These are phyloP conservation scores for Auriscalpium orientale DNA, from an alignment of 768 basidiomycete genomes.

Conservation along the genomic window DNA sequence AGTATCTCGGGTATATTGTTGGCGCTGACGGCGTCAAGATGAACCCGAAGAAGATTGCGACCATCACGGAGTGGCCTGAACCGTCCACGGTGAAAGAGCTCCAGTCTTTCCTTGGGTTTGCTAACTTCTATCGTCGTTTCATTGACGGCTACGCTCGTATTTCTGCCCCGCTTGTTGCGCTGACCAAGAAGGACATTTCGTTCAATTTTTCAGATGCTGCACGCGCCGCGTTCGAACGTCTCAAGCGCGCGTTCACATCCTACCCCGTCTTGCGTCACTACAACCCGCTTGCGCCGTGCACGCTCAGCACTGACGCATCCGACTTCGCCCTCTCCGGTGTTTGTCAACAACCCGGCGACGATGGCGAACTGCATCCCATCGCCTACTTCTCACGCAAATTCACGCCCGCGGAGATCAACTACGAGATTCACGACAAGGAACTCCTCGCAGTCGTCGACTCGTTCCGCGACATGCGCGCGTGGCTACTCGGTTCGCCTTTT, in stretches of 20 bases:
- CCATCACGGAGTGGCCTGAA: constrained; percentile 30
- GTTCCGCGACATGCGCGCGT: constrained; percentile 27
- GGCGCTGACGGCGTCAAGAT: constrained; percentile 23
- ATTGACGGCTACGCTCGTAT: constrained; percentile 25
- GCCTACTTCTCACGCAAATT: constrained; percentile 31
- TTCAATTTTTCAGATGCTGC: constrained; percentile 21
- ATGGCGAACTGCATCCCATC: constrained; percentile 28
- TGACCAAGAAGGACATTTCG: constrained; percentile 20
- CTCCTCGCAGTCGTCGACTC: constrained; percentile 37
- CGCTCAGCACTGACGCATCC: not conserved
- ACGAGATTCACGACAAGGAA: constrained; percentile 40
- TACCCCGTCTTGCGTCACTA: constrained; percentile 22
- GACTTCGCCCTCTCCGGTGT: constrained; percentile 12
- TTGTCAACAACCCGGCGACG: constrained; percentile 21
- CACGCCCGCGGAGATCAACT: constrained; percentile 32
- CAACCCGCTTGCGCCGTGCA: constrained; percentile 3
- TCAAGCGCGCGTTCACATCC: constrained; percentile 22
- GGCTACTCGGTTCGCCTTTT: constrained; percentile 16
- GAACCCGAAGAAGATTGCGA: constrained; percentile 31
- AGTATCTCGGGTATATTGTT: constrained; percentile 31
- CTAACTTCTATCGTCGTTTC: constrained; percentile 30
- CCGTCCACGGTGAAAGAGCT: constrained; percentile 27
- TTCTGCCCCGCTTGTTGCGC: constrained; percentile 20
- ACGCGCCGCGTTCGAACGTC: constrained; percentile 19
- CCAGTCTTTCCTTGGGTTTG: constrained; percentile 35